phyloP scores from a whole-genome alignment of 495 filamentous ascomycete genomes.

The Coniosporium apollinis region DNA sequence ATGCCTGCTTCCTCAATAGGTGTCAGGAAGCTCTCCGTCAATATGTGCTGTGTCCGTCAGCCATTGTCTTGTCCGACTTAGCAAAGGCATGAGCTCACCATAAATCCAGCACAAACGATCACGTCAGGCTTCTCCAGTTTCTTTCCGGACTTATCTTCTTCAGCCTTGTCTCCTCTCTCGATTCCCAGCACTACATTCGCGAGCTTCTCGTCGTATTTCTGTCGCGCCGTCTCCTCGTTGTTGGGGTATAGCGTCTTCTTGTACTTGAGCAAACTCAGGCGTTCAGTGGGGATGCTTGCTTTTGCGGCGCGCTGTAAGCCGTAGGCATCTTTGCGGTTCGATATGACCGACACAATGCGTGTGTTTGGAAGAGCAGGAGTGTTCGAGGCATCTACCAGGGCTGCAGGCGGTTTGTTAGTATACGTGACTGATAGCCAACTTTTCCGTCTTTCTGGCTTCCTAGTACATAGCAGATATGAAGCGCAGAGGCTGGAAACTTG shows the following conservation, averaged over 20 bases:
- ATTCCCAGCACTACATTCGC: conserved; percentile 49
- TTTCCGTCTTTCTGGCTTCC: too few species aligned
- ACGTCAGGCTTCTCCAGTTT: conserved; percentile 53
- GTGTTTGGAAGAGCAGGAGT: conserved; percentile 36
- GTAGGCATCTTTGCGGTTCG: conserved; percentile 65
- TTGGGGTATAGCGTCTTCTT: conserved; percentile 22
- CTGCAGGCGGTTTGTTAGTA: too few species aligned
- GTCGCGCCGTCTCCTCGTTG: conserved; percentile 24
- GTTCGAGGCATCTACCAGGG: conserved; percentile 59
- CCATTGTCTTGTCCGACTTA: too few species aligned
- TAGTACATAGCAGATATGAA: too few species aligned
- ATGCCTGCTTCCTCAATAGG: too few species aligned
- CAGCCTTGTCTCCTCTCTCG: too few species aligned
- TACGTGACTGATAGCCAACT: too few species aligned
- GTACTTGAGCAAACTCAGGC: conserved; percentile 71
- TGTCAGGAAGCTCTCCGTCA: too few species aligned
- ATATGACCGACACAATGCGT: conserved; percentile 59
- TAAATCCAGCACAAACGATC: conserved; percentile 54
- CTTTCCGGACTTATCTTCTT: too few species aligned
- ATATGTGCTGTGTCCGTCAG: too few species aligned
- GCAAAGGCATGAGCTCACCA: too few species aligned
- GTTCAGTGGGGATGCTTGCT: conserved; percentile 72
- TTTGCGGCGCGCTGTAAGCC: conserved; percentile 65
- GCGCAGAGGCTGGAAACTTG: too few species aligned
- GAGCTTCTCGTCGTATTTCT: conserved; percentile 63